Percentiles rank a stretch among this genome's conserved stretches.
Evolutionary conservation across 2,329 filamentous ascomycete species (phyloP).

Genomic region (Thelonectria olida): DNA sequence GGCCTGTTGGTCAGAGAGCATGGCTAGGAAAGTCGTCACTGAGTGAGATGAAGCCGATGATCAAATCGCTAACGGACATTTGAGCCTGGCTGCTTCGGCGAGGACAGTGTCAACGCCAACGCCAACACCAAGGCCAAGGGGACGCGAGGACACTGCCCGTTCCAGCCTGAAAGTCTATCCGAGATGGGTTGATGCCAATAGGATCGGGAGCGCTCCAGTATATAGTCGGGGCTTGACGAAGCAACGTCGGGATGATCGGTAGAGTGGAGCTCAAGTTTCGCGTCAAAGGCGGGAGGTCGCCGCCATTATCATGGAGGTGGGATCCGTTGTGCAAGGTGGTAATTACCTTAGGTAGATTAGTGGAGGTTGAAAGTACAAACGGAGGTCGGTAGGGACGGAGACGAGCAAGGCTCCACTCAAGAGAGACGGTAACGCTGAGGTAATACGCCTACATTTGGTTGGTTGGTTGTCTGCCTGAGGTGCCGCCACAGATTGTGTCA

Average conservation of each 20-base stretch:
- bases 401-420: constrained; percentile 12
- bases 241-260: neutral
- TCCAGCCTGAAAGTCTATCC: constrained; percentile 10
- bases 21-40: constrained; percentile 31
- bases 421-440: constrained; percentile 14
- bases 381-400: constrained; percentile 7
- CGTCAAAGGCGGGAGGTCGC: constrained; percentile 20
- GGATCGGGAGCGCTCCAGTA: constrained; percentile 12
- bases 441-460: too few relatives aligned
- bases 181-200: neutral
- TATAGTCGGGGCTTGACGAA: neutral
- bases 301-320: constrained; percentile 22
- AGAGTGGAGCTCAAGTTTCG: constrained; percentile 20
- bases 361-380: constrained; percentile 22
- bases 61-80: constrained; percentile 49
- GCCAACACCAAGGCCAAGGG: constrained; percentile 19
- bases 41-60: constrained; percentile 27
- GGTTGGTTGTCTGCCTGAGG: too few relatives aligned
- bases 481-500: too few relatives aligned
- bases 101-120: constrained; percentile 37
- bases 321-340: constrained; percentile 23
- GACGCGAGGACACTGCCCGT: constrained; percentile 17
- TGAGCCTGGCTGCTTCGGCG: constrained; percentile 44
- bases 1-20: constrained; percentile 55
- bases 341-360: constrained; percentile 22